These are phyloP conservation scores for Neurospora sp. DNA, from an alignment of 495 filamentous ascomycete species.

Conservation along the genomic window DNA sequence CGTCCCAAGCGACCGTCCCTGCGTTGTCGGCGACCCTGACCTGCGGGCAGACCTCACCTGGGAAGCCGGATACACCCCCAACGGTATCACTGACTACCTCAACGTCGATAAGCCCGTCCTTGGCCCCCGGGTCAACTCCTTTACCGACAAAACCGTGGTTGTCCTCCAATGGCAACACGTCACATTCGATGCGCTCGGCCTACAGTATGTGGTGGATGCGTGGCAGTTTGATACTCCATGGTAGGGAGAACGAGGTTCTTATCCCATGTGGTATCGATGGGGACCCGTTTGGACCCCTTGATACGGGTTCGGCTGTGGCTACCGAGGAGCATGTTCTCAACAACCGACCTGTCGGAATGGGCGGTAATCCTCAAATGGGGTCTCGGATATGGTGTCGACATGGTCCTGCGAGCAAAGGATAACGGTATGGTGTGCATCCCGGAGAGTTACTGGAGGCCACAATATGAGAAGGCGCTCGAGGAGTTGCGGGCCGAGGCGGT, in stretches of 20 bases:
- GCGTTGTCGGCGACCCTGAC: constrained; percentile 16
- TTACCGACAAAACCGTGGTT: constrained; percentile 21
- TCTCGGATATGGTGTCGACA: constrained; percentile 14
- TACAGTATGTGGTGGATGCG: constrained; percentile 13
- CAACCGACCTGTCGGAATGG: constrained; percentile 11
- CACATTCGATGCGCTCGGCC: constrained; percentile 18
- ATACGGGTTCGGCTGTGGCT: constrained; percentile 1
- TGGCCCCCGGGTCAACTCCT: constrained; percentile 21
- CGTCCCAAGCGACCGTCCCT: constrained; percentile 7
- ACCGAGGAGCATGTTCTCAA: constrained; percentile 10
- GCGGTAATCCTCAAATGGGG: constrained; percentile 21
- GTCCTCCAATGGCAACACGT: constrained; percentile 26
- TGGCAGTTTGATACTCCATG: constrained; percentile 15
- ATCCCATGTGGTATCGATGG: constrained; percentile 10
- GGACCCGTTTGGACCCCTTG: constrained; percentile 12
- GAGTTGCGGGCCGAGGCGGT: constrained; percentile 20
- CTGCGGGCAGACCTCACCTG: constrained; percentile 15
- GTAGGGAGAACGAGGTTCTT: constrained; percentile 12
- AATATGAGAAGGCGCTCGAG: constrained; percentile 13
- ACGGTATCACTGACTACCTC: constrained; percentile 16
- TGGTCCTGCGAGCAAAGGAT: constrained; percentile 21
- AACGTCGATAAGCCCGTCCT: constrained; percentile 10
- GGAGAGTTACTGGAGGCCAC: constrained; percentile 10
- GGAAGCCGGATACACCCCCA: constrained; percentile 14
- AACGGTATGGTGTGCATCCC: constrained; percentile 29